Conservation (phyloP, 208 protist species). For the Leishmania tarentolae region DNA sequence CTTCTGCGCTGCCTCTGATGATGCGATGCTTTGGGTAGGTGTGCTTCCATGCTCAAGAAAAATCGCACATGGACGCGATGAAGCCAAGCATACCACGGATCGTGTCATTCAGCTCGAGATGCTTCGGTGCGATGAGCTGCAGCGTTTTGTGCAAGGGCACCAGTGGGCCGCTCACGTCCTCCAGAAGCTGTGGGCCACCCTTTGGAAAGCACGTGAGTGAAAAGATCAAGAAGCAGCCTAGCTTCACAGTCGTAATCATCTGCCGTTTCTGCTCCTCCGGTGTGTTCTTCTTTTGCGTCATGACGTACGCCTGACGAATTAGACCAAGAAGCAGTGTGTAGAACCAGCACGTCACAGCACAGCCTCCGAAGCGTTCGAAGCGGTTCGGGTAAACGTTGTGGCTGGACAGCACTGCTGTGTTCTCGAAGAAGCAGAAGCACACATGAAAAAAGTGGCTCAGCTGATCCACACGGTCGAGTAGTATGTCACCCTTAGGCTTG, state of each 20-base stretch:
- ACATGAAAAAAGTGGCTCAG: slow-evolving; percentile 83
- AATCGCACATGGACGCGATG: slow-evolving; percentile 85
- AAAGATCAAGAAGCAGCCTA: slow-evolving; percentile 82
- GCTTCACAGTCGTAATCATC: slow-evolving; percentile 80
- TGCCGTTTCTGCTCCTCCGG: slow-evolving; percentile 74
- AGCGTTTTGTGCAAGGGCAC: slow-evolving; percentile 75
- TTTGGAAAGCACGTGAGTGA: slow-evolving; percentile 79
- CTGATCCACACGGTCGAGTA: slow-evolving; percentile 68
- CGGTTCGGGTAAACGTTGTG: slow-evolving; percentile 60
- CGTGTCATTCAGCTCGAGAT: slow-evolving; percentile 71
- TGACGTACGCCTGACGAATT: slow-evolving; percentile 67
- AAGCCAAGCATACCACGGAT: slow-evolving; percentile 76
- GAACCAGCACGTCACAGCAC: slow-evolving; percentile 87
- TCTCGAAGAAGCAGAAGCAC: slow-evolving; percentile 83
- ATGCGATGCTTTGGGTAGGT: not conserved
- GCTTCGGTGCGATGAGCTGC: slow-evolving; percentile 64
- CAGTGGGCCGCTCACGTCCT: slow-evolving; percentile 61
- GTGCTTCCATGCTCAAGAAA: slow-evolving; percentile 51
- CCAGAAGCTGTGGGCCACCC: slow-evolving; percentile 77
- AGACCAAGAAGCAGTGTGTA: slow-evolving; percentile 77
- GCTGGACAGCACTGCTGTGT: slow-evolving; percentile 74
- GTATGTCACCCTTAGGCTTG: slow-evolving; percentile 58
- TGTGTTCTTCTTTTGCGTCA: slow-evolving; percentile 67
- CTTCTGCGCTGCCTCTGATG: not conserved
- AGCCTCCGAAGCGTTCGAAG: slow-evolving; percentile 66